phyloP scores from a whole-genome alignment of 768 basidiomycete species.

The Mycena belliarum region DNA sequence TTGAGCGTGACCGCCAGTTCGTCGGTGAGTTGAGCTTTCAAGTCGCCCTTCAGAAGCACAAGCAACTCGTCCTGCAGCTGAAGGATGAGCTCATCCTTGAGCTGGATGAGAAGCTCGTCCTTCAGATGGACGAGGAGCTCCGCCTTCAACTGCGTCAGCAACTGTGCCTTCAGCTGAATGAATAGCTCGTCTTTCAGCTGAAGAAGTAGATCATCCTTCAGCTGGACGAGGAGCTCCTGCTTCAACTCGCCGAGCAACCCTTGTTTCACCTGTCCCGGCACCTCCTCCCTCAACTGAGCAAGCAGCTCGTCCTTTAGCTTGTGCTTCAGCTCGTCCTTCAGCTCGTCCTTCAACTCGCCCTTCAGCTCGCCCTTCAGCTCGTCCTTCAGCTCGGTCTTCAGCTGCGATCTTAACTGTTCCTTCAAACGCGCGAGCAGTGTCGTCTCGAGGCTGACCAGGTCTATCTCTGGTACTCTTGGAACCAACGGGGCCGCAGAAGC shows the following conservation, averaged over 20 bases:
- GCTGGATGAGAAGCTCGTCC: slow-evolving; percentile 12
- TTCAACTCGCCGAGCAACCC: slow-evolving; percentile 11
- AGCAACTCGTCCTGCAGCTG: slow-evolving; percentile 10
- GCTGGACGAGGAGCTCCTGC: slow-evolving; percentile 9
- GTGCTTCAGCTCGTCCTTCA: slow-evolving; percentile 3
- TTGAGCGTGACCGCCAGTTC: slow-evolving; percentile 16
- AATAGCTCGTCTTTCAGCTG: slow-evolving; percentile 13
- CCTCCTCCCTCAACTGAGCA: slow-evolving; percentile 7
- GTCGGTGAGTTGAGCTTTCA: slow-evolving; percentile 13
- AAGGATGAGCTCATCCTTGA: slow-evolving; percentile 14
- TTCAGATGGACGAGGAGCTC: slow-evolving; percentile 10
- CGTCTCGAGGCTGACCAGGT: slow-evolving; percentile 15
- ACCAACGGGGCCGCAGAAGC: not conserved
- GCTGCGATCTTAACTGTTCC: slow-evolving; percentile 9
- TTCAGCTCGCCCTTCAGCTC: slow-evolving; percentile 8
- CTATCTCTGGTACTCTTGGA: slow-evolving; percentile 7
- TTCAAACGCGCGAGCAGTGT: slow-evolving; percentile 8
- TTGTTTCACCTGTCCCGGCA: slow-evolving; percentile 12
- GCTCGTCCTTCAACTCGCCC: slow-evolving; percentile 4
- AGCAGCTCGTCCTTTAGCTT: slow-evolving; percentile 7
- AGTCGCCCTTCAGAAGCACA: slow-evolving; percentile 11
- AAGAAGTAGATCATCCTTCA: slow-evolving; percentile 15
- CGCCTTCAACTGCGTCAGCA: slow-evolving; percentile 12
- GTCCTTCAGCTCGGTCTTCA: slow-evolving; percentile 7
- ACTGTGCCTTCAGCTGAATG: slow-evolving; percentile 4